Percentiles rank a stretch among this genome's conserved stretches.
These are phyloP conservation scores for Pouteria glomerata DNA, from an alignment of 148 eudicot species.

Conservation along the genomic window DNA sequence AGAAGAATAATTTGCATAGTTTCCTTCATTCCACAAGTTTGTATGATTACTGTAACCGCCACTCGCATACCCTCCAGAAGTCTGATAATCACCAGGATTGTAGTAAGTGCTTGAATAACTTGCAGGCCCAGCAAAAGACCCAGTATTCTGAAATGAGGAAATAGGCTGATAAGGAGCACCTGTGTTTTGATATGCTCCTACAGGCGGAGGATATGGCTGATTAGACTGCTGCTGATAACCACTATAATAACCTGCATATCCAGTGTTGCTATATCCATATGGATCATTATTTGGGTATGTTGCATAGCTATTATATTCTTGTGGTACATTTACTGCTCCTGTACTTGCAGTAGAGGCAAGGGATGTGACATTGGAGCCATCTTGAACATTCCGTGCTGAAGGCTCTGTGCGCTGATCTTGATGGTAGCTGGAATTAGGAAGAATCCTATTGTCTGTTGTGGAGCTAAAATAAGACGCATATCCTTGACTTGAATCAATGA, in stretches of 20 bases:
- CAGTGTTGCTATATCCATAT: constrained; percentile 61
- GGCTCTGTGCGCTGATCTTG: constrained; percentile 46
- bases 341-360: constrained; percentile 44
- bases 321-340: constrained; percentile 49
- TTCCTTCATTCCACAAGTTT: constrained; percentile 76
- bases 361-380: constrained; percentile 43
- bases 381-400: constrained; percentile 36
- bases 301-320: constrained; percentile 55
- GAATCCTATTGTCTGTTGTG: constrained; percentile 40
- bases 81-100: constrained; percentile 99
- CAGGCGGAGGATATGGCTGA: constrained; percentile 67
- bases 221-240: constrained; percentile 73
- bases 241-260: constrained; percentile 73
- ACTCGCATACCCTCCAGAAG: constrained; percentile 82
- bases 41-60: constrained; percentile 65
- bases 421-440: constrained; percentile 42
- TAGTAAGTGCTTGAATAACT: constrained; percentile 99
- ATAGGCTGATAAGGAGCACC: constrained; percentile 99
- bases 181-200: constrained; percentile 94
- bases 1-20: constrained; percentile 50
- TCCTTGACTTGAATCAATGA: constrained; percentile 43
- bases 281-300: constrained; percentile 53
- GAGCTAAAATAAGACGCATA: constrained; percentile 49
- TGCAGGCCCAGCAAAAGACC: constrained; percentile 96
- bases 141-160: constrained; percentile 99